Base-by-base conservation (phyloP, 768 basidiomycete species). In the Hericium rajendrae region DNA sequence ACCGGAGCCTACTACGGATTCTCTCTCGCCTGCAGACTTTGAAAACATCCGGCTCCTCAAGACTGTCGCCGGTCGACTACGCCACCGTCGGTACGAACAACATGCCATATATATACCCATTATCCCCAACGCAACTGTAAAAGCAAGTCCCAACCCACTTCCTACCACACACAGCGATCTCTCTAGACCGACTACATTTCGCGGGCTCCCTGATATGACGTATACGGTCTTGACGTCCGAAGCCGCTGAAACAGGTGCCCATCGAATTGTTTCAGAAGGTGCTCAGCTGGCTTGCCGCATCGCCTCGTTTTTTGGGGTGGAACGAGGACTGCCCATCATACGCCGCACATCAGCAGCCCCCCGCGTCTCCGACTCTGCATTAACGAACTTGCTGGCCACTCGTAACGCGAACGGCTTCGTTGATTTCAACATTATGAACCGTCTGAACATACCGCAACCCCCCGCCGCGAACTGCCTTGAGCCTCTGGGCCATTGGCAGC, bases 221-320 rank as follows among this genome's bases (percentile, higher is more conserved):
- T 89, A 86, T 65, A 60, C 58, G 1, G 78, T 88, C 2, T 57
- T 43, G 0, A 55, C 64, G 2, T 49, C 59, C 16, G 62, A 62
- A 8, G 60, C 62, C 15, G 3, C 54, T 3, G 73, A 73, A 16
- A 38, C 43, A 1, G 82, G 84, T 24, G 61, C 86, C 16, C 78
- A 80, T 43, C 63, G 68, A 50, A 64, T 91, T 54, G 83, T 99
- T 11, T 74, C 84, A 0, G 93, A 97, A 69, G 75, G 78, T 64
- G 94, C 94, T 86, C 88, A 92, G 65, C 65, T 85, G 16, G 92
- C 91, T 0, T 85, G 83, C 51, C 82, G 85, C 2, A 75, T 85
- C 0, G 85, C 88, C 1, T 94, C 93, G 26, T 75, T 72, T 41
- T 93, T 90, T 72, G 81, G 80, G 56, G 59, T 67, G 18, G 85